Conservation (phyloP, 345 rosid species). For the Heritiera fomes region DNA sequence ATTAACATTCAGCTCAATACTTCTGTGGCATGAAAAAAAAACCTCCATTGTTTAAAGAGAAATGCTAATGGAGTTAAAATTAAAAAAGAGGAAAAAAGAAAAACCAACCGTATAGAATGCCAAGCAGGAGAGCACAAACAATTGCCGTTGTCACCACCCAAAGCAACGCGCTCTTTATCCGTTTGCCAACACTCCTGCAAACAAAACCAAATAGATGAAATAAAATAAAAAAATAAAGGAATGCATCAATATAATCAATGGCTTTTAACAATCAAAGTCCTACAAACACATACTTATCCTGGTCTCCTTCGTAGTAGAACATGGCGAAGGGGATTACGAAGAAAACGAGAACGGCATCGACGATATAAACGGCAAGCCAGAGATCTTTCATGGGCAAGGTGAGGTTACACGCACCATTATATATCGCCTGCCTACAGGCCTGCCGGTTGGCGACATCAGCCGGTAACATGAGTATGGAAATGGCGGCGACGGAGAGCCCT, state of each 20-base stretch:
- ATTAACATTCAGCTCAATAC: constrained; percentile 5
- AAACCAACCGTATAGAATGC: constrained; percentile 85
- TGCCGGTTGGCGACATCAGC: constrained; percentile 99
- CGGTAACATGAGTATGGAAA: constrained; percentile 95
- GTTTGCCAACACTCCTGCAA: constrained; percentile 74
- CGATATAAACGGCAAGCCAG: constrained; percentile 87
- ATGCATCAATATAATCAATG: background rate
- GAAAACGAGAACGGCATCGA: constrained; percentile 88
- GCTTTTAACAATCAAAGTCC: constrained; percentile 10
- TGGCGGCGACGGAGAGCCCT: constrained; percentile 82
- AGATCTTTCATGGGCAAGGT: constrained; percentile 97
- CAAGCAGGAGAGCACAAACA: constrained; percentile 82
- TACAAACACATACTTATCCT: constrained; percentile 74
- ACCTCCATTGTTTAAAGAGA: background rate
- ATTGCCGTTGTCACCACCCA: constrained; percentile 84
- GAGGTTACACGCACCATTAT: constrained; percentile 89
- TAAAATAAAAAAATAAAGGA: background rate
- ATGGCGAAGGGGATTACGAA: constrained; percentile 94
- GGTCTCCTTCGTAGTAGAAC: constrained; percentile 99
- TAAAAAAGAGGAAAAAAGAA: background rate
- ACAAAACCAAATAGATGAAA: constrained; percentile 1
- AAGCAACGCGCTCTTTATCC: constrained; percentile 74
- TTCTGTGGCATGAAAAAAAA: background rate
- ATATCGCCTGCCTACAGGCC: constrained; percentile 88
- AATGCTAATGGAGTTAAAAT: background rate